Evolutionary conservation across 2,329 filamentous ascomycete species (phyloP).

Genomic region (Colletotrichum noveboracense): DNA sequence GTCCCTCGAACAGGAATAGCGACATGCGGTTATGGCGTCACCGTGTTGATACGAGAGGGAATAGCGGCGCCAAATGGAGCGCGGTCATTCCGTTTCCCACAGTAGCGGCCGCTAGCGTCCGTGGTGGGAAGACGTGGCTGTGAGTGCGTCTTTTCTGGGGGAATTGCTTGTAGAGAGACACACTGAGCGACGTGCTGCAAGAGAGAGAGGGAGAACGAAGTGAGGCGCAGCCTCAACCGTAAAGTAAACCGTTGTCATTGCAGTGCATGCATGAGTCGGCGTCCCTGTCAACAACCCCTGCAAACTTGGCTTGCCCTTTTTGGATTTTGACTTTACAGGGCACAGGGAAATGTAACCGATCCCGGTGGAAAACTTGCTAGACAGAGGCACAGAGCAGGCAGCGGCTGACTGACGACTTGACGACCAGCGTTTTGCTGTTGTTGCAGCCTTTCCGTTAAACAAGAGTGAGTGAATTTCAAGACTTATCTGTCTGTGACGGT

Average conservation of each 20-base stretch:
- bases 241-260: conserved; percentile 16
- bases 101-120: conserved; percentile 20
- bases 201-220: background rate
- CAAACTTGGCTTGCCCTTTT: conserved; percentile 14
- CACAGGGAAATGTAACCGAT: background rate
- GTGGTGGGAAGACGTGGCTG: conserved; percentile 15
- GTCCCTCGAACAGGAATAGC: conserved; percentile 13
- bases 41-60: conserved; percentile 20
- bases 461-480: background rate
- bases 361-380: background rate
- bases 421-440: background rate
- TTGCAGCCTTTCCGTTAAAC: background rate
- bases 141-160: conserved; percentile 13
- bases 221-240: conserved; percentile 18
- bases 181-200: background rate
- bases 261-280: conserved; percentile 18
- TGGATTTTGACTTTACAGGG: conserved; percentile 20
- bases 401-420: background rate
- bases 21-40: conserved; percentile 22
- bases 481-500: background rate
- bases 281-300: conserved; percentile 15
- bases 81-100: conserved; percentile 22
- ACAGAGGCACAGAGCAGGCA: background rate
- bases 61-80: conserved; percentile 20
- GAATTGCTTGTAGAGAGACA: conserved; percentile 9